Evolutionary conservation across 495 filamentous ascomycete genomes (phyloP).

Genomic region (Neurospora sp.): DNA sequence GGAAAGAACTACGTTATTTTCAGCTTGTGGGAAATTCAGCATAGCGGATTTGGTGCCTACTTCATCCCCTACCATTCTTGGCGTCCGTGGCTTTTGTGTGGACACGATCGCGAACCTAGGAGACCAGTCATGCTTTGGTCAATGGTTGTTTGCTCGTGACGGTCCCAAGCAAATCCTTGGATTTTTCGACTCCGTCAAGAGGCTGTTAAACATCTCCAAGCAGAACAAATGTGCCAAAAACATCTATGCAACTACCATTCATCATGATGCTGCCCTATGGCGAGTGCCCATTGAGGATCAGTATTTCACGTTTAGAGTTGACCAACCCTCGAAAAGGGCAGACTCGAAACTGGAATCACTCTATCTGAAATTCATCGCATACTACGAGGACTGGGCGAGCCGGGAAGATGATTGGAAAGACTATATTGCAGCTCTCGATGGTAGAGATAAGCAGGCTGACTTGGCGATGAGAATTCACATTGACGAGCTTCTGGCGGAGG

Average conservation of each 20-base stretch:
- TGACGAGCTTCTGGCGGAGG: background rate
- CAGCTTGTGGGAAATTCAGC: background rate
- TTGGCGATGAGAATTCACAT: background rate
- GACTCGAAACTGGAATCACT: background rate
- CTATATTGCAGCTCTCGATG: accelerated
- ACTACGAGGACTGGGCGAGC: background rate
- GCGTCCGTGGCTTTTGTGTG: conserved; percentile 1
- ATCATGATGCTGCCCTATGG: background rate
- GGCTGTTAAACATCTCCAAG: background rate
- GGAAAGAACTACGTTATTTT: background rate
- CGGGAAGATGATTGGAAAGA: background rate
- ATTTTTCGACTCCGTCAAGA: background rate
- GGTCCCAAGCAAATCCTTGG: background rate
- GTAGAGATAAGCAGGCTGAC: background rate
- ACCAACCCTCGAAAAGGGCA: background rate
- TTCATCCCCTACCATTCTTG: background rate
- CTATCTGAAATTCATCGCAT: background rate
- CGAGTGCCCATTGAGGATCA: background rate
- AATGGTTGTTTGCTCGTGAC: too few species aligned
- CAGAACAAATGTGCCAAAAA: background rate
- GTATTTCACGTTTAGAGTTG: background rate
- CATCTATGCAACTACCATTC: background rate
- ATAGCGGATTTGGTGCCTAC: background rate
- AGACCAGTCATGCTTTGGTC: too few species aligned
- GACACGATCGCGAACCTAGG: background rate